Base-by-base conservation (phyloP, 345 rosid species). In the Salix dunnii region DNA sequence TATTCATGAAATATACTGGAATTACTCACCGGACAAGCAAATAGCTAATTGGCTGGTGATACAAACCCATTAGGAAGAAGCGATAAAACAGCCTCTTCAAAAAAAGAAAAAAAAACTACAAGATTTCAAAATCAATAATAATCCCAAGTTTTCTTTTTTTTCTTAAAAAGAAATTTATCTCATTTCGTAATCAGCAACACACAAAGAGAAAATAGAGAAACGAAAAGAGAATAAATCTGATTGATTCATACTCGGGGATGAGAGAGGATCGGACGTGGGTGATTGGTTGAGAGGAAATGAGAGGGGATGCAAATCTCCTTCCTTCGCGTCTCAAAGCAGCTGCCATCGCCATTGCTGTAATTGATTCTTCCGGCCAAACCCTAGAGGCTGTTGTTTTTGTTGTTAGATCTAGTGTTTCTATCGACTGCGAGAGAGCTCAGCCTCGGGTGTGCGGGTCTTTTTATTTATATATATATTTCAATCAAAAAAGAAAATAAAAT, bases 321-420 rank as follows among this genome's bases (percentile, higher is more conserved):
- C 80, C 84, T 70, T 74, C 78, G 73, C 84, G 84, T 70, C 75
- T 64, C 42, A 68, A 13, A 68, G 74, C 73, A 76, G 79, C n/a
- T 18, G n/a, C 79, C 79, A 76, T 76, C 17, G 81, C 81, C 81
- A 78, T 78, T 49, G 71, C 63, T 43, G 75, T 42, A 21, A 18
- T 12, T 18, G 13, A 35, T 25, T 23, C 60, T 30, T 28, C 68
- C 18, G 33, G 63, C 23, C 36, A 70, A 70, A 63, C 70, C 75
- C 80, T 70, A 71, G 70, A 77, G 1, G 46, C 16, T 27, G 10
- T 8, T 30, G 31, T n/a, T 49, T 49, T 49, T 18, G 55, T 49
- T 49, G 7, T 18, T 6, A 49, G 55, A 49, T 49, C 21, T 21
- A 49, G n/a, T 18, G 20, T 49, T 49, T 49, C 5, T 5, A 49